Evolutionary conservation across 495 filamentous ascomycete species (phyloP), one percentile per base, ranked within the genome.

Genomic region (Aspergillus olivimuriae): DNA sequence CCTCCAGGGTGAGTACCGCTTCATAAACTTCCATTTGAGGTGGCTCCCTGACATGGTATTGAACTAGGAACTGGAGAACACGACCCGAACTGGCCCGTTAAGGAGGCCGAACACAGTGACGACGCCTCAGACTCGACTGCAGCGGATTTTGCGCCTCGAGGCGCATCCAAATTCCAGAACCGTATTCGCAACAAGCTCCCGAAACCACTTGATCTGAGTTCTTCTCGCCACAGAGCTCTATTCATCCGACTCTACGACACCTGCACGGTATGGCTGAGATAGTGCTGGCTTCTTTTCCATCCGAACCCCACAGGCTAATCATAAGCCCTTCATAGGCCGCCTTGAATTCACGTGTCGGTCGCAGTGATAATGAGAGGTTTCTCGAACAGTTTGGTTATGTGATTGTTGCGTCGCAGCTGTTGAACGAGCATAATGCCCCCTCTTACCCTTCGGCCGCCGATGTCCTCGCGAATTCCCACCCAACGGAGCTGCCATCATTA

Each of bases 301-400:
- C 22, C n/a, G 4, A 10, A 17, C 23, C 22, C 4, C 7, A 43
- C 14, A 33, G n/a, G 19, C 57, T 53, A 39, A 60, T 32, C 18
- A 46, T 26, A 4, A 33, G 43, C 30, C 42, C 32, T 49, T 44
- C 30, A 22, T 57, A 77, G 63, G 64, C 66, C 10, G 66, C 67
- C 3, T 45, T 79, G 36, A 90, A 87, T 51, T 84, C 86, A 32
- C 80, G 83, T 41, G 76, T 96, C 48, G 84, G 86, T 28, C 76
- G 83, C 50, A 81, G 80, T 43, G 89, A 95, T 48, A 95, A 92
- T 55, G 74, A 83, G 47, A 77, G 80, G 34, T 98, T 98, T 55
- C 75, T 98, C 36, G 92, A 98, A 70, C 85, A 91, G 53, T 96
- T 97, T 43, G 85, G 92, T 18, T 97, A 97, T 59, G 84, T 89